Percentiles rank a stretch among this genome's conserved stretches.
Evolutionary conservation across 2,329 filamentous ascomycete genomes (phyloP).

Genomic region (Cryphonectria parasitica): DNA sequence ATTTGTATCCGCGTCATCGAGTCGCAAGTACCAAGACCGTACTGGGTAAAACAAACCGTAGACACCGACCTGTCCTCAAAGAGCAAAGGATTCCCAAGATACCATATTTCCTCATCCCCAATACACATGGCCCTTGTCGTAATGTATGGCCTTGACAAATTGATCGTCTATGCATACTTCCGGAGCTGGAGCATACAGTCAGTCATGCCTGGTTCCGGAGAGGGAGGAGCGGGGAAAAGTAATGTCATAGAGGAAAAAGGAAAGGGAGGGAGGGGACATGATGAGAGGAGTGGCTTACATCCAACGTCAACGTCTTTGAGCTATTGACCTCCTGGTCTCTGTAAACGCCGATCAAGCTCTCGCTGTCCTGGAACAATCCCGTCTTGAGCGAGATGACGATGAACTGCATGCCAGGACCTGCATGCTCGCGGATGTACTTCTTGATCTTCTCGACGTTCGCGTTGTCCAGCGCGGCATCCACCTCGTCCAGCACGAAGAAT

Average conservation of each 20-base stretch:
- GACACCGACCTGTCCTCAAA: neutral
- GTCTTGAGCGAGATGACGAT: slow-evolving; percentile 98
- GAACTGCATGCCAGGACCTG: slow-evolving; percentile 97
- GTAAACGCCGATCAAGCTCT: slow-evolving; percentile 94
- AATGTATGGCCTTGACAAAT: neutral
- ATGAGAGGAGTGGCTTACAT: slow-evolving; percentile 68
- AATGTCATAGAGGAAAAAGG: neutral
- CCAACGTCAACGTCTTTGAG: slow-evolving; percentile 86
- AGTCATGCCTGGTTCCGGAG: neutral
- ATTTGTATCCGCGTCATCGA: neutral
- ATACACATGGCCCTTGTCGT: neutral
- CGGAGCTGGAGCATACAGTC: slow-evolving; percentile 19
- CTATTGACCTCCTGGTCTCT: slow-evolving; percentile 93
- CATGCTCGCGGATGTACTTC: slow-evolving; percentile 93
- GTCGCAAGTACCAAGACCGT: neutral
- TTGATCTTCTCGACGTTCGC: slow-evolving; percentile 96
- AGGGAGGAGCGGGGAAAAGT: neutral
- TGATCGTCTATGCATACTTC: slow-evolving; percentile 19
- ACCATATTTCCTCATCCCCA: neutral
- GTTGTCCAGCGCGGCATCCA: slow-evolving; percentile 97
- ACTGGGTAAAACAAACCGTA: neutral
- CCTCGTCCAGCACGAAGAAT: slow-evolving; percentile 98
- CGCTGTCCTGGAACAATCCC: slow-evolving; percentile 92
- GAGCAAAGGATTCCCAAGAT: neutral
- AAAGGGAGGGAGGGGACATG: neutral